Conservation (phyloP, 2,329 filamentous ascomycete genomes). For the Talaromyces amestolkiae region DNA sequence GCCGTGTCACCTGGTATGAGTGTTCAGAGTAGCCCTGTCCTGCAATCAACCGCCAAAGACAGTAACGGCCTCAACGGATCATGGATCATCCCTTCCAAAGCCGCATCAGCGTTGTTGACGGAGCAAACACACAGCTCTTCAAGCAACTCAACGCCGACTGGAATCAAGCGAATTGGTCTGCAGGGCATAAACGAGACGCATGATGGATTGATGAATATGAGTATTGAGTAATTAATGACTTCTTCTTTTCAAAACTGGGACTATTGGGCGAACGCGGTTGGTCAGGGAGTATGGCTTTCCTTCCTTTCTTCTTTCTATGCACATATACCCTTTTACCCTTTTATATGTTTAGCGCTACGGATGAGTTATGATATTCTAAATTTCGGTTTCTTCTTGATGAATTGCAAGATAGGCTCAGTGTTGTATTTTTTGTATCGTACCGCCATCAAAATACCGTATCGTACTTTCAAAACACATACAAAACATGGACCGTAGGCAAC, state of each 20-base stretch:
- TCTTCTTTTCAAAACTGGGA: not conserved
- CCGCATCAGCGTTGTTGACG: conserved; percentile 52
- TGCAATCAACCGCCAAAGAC: conserved; percentile 71
- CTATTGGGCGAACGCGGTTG: not conserved
- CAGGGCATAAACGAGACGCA: conserved; percentile 96
- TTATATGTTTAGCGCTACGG: not conserved
- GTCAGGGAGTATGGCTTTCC: not conserved
- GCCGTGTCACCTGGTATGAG: conserved; percentile 91
- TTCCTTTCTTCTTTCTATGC: not conserved
- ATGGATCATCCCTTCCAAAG: conserved; percentile 69
- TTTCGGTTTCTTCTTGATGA: not conserved
- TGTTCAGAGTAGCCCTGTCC: conserved; percentile 81
- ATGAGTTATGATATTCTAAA: not conserved
- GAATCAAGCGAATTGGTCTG: conserved; percentile 67
- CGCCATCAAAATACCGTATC: not conserved
- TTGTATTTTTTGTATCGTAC: not conserved
- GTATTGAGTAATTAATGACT: conserved; percentile 66
- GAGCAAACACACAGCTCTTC: conserved; percentile 29
- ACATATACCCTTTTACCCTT: not conserved
- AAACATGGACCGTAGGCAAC: not conserved
- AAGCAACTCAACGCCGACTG: conserved; percentile 50
- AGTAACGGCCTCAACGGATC: conserved; percentile 46
- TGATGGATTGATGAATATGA: conserved; percentile 95
- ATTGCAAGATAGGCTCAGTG: not conserved
- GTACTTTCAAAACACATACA: not conserved